phyloP scores from a whole-genome alignment of 306 rosid genomes.

The Trichosanthes truncata region DNA sequence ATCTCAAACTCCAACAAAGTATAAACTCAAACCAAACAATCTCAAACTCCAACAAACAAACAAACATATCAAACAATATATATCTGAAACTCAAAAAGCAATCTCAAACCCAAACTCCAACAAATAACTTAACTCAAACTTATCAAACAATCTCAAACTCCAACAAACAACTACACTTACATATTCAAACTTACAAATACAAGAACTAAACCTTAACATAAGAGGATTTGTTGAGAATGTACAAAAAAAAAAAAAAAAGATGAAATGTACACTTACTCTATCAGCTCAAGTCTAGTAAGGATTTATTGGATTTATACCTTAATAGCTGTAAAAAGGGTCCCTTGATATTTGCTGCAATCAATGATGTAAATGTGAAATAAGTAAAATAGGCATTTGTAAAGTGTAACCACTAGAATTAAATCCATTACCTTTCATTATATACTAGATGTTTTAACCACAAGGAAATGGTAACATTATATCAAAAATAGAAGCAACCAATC shows the following conservation, averaged over 20 bases:
- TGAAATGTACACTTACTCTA: not conserved
- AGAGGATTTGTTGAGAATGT: not conserved
- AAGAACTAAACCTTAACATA: not conserved
- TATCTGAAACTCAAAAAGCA: no score
- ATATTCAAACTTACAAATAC: no score
- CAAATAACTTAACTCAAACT: no score
- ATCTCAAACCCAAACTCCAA: no score
- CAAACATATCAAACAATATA: no score
- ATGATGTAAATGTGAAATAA: slow-evolving; percentile 18
- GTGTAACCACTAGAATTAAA: not conserved
- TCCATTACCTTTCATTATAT: not conserved
- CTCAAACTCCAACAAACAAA: no score
- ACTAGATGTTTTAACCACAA: not conserved
- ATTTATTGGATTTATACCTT: slow-evolving; percentile 34
- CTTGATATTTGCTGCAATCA: slow-evolving; percentile 55
- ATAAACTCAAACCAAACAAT: no score
- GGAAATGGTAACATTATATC: not conserved
- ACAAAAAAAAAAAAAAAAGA: not conserved
- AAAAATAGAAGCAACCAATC: not conserved
- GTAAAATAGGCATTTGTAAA: slow-evolving; percentile 10
- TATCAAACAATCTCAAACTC: no score
- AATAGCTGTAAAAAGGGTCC: slow-evolving; percentile 46
- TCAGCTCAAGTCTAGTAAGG: not conserved
- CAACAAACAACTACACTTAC: no score
- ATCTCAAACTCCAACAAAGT: no score